Base-by-base conservation (phyloP, 2,329 filamentous ascomycete species). In the Cyphellophora europaea region DNA sequence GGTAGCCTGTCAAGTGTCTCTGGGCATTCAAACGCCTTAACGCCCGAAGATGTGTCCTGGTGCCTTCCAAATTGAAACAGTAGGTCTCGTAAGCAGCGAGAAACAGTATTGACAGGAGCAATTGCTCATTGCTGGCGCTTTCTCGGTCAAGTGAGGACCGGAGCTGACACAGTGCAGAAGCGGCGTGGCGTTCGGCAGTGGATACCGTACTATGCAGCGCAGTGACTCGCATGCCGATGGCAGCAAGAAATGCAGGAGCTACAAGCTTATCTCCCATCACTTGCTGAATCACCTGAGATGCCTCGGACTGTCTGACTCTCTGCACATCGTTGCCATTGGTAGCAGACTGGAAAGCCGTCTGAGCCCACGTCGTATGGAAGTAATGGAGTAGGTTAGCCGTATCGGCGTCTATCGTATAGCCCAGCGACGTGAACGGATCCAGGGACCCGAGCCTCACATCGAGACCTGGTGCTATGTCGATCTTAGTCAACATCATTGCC, bases 21-120 rank as follows among this genome's bases (percentile, higher is more conserved):
- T 10, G 12, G 8, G 8, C 11, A 11, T 32, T 16, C 12, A 32
- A 5, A 5, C 10, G 5, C 15, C 12, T 19, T 8, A 32, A 10
- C 8, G 30, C 30, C 8, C 8, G 12, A 18, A 32, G 30, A 32
- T 32, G 30, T 16, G 16, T 17, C 8, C 30, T 12, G 8, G 30
- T 19, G 8, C 30, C 30, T 19, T 32, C 15, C 6, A 15, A 10
- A 17, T 32, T 32, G 12, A 32, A 32, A 12, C 30, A 32, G 17
- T 32, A 32, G 8, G 17, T 10, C 17, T 32, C 30, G 15, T 32
- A 32, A 16, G 30, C 30, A 32, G 30, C 12, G 5, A 32, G 30
- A 18, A 32, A 32, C 10, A 32, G 30, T 8, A 32, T 32, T n/a
- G n/a, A 8, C n/a, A 25, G 8, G 8, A n/a, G 8, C 8, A 25